Conservation (phyloP, 2,329 filamentous ascomycete genomes). For the Fusarium denticulatum region DNA sequence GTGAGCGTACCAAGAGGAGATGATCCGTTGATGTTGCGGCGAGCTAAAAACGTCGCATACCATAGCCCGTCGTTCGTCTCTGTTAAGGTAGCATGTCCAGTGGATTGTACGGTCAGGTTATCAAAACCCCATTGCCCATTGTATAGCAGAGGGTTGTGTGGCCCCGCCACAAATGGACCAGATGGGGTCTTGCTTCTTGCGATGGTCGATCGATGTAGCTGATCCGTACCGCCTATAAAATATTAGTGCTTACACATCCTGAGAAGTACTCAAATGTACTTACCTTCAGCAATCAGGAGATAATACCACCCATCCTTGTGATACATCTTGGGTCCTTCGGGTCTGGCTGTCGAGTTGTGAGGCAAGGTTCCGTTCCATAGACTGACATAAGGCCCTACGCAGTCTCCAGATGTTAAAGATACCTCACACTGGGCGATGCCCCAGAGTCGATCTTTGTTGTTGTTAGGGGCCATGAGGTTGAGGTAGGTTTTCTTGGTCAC, state of each 20-base stretch:
- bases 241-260: accelerated
- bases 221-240: neutral
- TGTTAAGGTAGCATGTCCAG: neutral
- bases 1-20: neutral
- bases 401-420: neutral
- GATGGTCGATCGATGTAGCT: neutral
- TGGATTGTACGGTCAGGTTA: neutral
- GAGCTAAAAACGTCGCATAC: neutral
- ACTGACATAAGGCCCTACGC: neutral
- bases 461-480: neutral
- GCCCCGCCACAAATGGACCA: neutral
- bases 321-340: neutral
- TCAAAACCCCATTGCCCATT: neutral
- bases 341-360: neutral
- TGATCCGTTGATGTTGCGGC: neutral
- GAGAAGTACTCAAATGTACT: accelerated
- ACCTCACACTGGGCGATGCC: neutral
- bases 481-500: neutral
- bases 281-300: neutral
- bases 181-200: neutral
- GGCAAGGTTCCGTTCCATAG: neutral
- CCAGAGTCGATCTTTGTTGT: neutral
- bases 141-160: neutral
- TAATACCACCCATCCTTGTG: neutral
- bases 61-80: neutral